A percentile compares a stretch with the other conserved stretches of the same genome.
These are phyloP conservation scores for Dendrobium officinale DNA, from an alignment of 106 monocot species.

Conservation along the genomic window DNA sequence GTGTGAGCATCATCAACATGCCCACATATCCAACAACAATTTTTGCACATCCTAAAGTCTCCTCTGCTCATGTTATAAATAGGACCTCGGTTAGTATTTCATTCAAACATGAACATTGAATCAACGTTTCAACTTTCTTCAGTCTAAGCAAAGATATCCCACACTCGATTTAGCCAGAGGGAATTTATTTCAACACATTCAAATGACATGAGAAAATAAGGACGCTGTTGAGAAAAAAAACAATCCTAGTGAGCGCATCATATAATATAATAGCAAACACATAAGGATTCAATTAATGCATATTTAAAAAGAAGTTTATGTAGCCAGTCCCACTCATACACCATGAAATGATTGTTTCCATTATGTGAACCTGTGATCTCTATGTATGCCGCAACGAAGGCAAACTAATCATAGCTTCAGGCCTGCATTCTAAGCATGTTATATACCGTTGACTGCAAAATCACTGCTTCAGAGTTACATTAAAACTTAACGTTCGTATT, in stretches of 20 bases:
- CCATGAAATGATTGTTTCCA: too few species aligned
- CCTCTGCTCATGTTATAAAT: neutral
- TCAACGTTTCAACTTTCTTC: neutral
- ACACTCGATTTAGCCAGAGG: neutral
- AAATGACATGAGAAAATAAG: neutral
- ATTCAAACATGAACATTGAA: neutral
- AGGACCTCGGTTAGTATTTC: neutral
- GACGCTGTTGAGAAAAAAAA: neutral
- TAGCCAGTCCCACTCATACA: too few species aligned
- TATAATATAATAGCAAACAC: neutral
- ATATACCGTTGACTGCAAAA: neutral
- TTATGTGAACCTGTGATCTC: too few species aligned
- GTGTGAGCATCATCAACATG: neutral
- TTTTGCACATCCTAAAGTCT: neutral
- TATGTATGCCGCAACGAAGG: too few species aligned
- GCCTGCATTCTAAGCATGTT: neutral
- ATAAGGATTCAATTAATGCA: too few species aligned
- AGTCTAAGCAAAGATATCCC: neutral
- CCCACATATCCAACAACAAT: neutral
- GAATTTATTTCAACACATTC: neutral
- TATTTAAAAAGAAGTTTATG: too few species aligned
- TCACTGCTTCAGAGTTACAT: neutral
- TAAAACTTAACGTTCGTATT: neutral
- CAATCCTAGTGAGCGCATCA: neutral
- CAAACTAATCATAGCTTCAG: neutral